These are phyloP conservation scores for Acmispon strigosus DNA, from an alignment of 306 rosid genomes.

Conservation along the genomic window DNA sequence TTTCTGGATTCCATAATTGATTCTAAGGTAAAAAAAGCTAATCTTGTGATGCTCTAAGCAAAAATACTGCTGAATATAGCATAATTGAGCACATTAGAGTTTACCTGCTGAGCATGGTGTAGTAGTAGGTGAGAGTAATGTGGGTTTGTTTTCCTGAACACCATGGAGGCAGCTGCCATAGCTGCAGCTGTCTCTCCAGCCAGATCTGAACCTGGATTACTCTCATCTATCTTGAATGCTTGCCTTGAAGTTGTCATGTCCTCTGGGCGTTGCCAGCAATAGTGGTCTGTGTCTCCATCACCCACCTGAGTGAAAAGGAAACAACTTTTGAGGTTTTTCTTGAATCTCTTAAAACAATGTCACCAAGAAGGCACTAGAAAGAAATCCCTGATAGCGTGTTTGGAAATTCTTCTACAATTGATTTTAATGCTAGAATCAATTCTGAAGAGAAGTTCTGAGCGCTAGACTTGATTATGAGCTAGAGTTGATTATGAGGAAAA, in stretches of 20 bases:
- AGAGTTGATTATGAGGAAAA: neutral
- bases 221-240: constrained; percentile 67
- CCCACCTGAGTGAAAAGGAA: constrained; percentile 45
- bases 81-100: neutral
- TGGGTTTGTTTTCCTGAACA: constrained; percentile 58
- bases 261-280: constrained; percentile 85
- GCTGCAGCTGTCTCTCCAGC: constrained; percentile 80
- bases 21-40: too few species aligned
- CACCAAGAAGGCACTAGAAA: neutral
- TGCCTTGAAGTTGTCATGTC: constrained; percentile 86
- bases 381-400: too few species aligned
- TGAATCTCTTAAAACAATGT: neutral
- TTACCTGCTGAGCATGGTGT: constrained; percentile 71
- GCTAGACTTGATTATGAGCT: too few species aligned
- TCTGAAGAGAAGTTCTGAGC: too few species aligned
- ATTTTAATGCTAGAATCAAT: too few species aligned
- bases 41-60: neutral
- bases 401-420: too few species aligned
- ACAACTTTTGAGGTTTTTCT: neutral
- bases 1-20: too few species aligned
- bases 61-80: neutral
- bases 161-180: constrained; percentile 72
- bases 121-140: constrained; percentile 71
- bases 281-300: constrained; percentile 82
- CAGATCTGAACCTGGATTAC: constrained; percentile 75